Evolutionary conservation across 805 yeast species (phyloP), one percentile per base, ranked within the genome.

Genomic region (Saccharomycopsis microspora): DNA sequence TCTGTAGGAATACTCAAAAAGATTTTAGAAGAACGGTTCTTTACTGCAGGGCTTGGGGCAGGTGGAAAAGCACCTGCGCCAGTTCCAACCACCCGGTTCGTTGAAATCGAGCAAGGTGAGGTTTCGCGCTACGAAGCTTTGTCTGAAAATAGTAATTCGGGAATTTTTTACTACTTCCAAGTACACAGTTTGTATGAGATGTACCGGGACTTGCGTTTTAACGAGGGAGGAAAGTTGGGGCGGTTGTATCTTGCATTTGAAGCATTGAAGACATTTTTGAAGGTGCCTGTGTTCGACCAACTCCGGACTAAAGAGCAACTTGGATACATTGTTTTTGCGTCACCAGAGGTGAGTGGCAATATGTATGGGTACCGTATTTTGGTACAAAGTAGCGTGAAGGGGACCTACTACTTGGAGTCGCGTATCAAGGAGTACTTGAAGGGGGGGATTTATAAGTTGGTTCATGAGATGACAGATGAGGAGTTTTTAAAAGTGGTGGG

Each of bases 221-320:
- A 34, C 10, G 36, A 34, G n/a, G 36, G n/a, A 3, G 36, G 36
- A 8, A 34, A 34, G 36, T 8, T n/a, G n/a, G 36, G 36, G n/a
- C 8, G 8, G 8, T 8, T 63, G 5, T 56, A 60, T 32, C 65
- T 78, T 41, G 74, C 80, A 0, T 58, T 83, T 8, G 86, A 82
- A 44, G 64, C 90, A 45, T 64, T 86, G 42, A 75, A 83, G 0
- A 90, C 85, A 52, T 73, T 88, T 53, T 68, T 83, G 44, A 78
- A 75, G 55, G 97, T 90, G 60, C 97, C 96, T 4, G 84, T 90
- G 49, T 93, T 90, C 64, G 82, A 86, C 59, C 84, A 84, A 53
- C 71, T 90, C 49, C 76, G 98, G 64, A 90, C 98, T 5, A 82
- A 86, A 57, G 97, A 90, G 65, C 97, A 93, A 63, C 71, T 90